phyloP scores from a whole-genome alignment of 306 rosid species.

The Vigna hirtella region DNA sequence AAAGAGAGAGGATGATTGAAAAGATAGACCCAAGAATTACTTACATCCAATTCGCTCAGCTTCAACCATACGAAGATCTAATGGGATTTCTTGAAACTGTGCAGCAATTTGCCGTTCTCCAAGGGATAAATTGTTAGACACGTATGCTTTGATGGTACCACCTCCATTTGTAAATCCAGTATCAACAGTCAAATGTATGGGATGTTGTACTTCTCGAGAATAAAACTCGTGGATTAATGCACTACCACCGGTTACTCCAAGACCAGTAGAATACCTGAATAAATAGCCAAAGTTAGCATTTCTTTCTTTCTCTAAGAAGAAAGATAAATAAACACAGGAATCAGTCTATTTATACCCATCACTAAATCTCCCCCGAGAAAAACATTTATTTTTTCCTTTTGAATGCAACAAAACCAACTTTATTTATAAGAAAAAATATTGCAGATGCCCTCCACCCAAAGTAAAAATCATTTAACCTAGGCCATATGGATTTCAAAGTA shows the following conservation, averaged over 20 bases:
- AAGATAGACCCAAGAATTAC: conserved; percentile 13
- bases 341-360: not conserved
- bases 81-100: conserved; percentile 93
- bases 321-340: conserved; percentile 7
- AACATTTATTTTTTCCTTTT: conserved; percentile 2
- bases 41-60: conserved; percentile 93
- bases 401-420: not conserved
- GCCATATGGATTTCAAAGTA: conserved; percentile 7
- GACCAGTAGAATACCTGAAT: conserved; percentile 92
- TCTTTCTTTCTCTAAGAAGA: not conserved
- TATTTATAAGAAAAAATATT: not conserved
- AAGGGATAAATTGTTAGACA: conserved; percentile 78
- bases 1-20: not conserved
- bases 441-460: not conserved
- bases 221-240: conserved; percentile 91
- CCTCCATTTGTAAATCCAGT: conserved; percentile 82
- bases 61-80: conserved; percentile 93
- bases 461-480: not conserved
- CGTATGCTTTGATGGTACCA: conserved; percentile 76
- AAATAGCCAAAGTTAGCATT: conserved; percentile 11
- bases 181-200: conserved; percentile 92
- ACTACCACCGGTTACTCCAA: conserved; percentile 88
- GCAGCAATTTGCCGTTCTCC: conserved; percentile 94
- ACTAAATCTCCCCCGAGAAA: not conserved
- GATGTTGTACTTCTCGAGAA: conserved; percentile 85